A percentile compares a stretch with the other conserved stretches of the same genome.
phyloP scores from a whole-genome alignment of 176 grass and related monocot genomes.

The Bonia amplexicaulis region DNA sequence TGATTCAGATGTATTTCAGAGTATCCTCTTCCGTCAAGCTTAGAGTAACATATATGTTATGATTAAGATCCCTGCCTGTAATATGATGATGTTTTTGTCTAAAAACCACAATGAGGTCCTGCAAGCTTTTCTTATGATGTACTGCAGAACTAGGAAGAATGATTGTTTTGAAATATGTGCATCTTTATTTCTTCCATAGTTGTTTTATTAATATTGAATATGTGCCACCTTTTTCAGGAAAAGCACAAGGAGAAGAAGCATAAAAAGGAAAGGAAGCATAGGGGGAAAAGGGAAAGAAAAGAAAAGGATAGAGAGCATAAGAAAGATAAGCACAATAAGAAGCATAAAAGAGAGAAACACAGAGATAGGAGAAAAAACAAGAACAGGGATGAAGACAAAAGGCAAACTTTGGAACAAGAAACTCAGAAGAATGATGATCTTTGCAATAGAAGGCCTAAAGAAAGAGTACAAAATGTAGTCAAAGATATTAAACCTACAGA shows the following conservation, averaged over 20 bases:
- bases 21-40: not conserved
- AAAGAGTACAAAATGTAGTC: conserved; percentile 3
- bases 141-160: not conserved
- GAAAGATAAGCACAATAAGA: conserved; percentile 39
- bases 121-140: not conserved
- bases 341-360: conserved; percentile 31
- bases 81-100: not conserved
- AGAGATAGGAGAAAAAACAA: conserved; percentile 31
- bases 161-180: not conserved
- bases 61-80: not conserved
- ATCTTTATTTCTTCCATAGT: not conserved
- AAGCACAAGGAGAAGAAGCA: conserved; percentile 42
- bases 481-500: conserved; percentile 39
- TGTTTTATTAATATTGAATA: not conserved
- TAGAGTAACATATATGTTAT: not conserved
- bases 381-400: conserved; percentile 14
- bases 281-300: conserved; percentile 20
- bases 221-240: conserved; percentile 37
- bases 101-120: not conserved
- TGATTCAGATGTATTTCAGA: not conserved
- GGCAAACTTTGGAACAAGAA: not conserved
- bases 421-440: not conserved
- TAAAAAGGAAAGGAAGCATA: conserved; percentile 30
- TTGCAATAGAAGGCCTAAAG: conserved; percentile 13
- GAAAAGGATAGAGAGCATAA: conserved; percentile 27